phyloP scores from a whole-genome alignment of 306 rosid genomes.

The Corylus heterophylla region DNA sequence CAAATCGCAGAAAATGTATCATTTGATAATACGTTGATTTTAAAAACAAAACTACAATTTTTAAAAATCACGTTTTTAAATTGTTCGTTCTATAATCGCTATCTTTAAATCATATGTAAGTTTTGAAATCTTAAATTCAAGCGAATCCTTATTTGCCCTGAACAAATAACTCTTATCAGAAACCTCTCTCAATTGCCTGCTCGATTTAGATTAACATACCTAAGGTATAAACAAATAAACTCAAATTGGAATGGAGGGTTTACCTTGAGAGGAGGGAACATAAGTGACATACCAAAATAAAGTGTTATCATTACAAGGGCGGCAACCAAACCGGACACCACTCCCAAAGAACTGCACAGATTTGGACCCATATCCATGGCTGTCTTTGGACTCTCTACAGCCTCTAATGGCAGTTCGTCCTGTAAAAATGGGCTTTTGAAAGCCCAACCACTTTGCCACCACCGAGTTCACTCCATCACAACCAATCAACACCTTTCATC shows the following conservation, averaged over 20 bases:
- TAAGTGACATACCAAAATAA: slow-evolving; percentile 37
- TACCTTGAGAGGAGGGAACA: slow-evolving; percentile 24
- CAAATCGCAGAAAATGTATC: too few relatives aligned
- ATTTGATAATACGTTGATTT: too few relatives aligned
- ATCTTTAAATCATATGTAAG: too few relatives aligned
- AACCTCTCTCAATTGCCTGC: too few relatives aligned
- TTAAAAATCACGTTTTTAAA: too few relatives aligned
- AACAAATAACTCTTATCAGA: too few relatives aligned
- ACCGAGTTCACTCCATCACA: slow-evolving; percentile 36
- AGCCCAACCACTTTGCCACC: slow-evolving; percentile 33
- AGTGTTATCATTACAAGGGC: slow-evolving; percentile 24
- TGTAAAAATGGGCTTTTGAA: slow-evolving; percentile 6
- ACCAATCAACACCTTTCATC: slow-evolving; percentile 21
- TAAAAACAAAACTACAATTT: too few relatives aligned
- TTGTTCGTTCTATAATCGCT: too few relatives aligned
- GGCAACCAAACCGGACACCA: slow-evolving; percentile 30
- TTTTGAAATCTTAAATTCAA: too few relatives aligned
- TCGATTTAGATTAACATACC: too few relatives aligned
- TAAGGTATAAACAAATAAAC: too few relatives aligned
- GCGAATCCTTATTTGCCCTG: too few relatives aligned
- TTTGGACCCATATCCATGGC: slow-evolving; percentile 26
- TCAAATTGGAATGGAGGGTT: not conserved
- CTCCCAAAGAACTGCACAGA: slow-evolving; percentile 32
- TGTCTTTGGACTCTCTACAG: not conserved
- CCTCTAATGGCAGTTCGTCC: slow-evolving; percentile 33